phyloP scores from a whole-genome alignment of 495 filamentous ascomycete species.

The Tuber umbilicatum region DNA sequence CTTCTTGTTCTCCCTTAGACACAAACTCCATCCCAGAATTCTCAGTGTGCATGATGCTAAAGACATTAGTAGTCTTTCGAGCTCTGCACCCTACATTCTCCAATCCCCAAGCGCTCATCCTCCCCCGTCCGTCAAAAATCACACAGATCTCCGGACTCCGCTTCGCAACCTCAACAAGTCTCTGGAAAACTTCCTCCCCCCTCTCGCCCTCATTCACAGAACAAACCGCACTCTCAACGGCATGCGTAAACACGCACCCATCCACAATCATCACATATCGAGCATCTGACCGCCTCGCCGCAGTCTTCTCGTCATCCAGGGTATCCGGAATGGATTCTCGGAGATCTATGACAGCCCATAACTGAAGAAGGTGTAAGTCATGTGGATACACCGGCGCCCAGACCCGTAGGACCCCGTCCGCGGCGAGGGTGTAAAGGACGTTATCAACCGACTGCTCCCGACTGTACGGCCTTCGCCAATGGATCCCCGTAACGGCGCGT shows the following conservation, averaged over 20 bases:
- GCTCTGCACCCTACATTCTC: conserved; percentile 78
- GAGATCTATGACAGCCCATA: conserved; percentile 82
- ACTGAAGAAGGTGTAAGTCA: conserved; percentile 60
- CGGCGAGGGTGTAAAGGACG: conserved; percentile 86
- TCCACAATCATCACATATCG: conserved; percentile 80
- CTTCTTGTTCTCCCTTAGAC: conserved; percentile 40
- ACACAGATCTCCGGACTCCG: conserved; percentile 81
- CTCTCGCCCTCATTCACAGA: conserved; percentile 51
- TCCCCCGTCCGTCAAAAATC: conserved; percentile 72
- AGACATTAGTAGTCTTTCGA: conserved; percentile 62
- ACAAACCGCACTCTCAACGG: conserved; percentile 69
- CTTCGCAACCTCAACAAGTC: conserved; percentile 80
- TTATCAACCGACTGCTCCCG: conserved; percentile 74
- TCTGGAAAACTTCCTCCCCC: conserved; percentile 66
- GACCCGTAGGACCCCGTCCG: conserved; percentile 73
- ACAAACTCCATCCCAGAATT: conserved; percentile 35
- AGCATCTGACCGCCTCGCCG: conserved; percentile 27
- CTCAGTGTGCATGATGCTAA: conserved; percentile 81
- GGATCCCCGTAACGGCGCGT: conserved; percentile 65
- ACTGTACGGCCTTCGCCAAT: conserved; percentile 74
- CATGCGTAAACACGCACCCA: conserved; percentile 68
- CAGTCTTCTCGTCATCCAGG: not conserved
- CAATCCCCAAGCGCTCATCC: conserved; percentile 91
- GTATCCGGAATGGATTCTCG: conserved; percentile 55
- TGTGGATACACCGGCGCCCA: conserved; percentile 76